phyloP scores from a whole-genome alignment of 768 basidiomycete species.

The Amanita inopinata region DNA sequence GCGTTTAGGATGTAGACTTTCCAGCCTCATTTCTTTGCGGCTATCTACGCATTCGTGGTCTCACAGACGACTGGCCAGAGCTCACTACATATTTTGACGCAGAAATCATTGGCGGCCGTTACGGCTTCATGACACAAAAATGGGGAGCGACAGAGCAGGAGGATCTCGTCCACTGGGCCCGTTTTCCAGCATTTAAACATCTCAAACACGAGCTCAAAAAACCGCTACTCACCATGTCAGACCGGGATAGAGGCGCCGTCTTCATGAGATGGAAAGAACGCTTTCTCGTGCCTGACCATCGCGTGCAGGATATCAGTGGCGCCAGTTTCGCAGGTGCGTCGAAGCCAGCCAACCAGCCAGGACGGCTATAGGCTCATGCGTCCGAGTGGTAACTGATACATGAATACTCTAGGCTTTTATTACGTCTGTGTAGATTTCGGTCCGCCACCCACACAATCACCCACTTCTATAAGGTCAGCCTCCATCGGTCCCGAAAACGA shows the following conservation, averaged over 20 bases:
- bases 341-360: too few species aligned
- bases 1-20: slow-evolving; percentile 77
- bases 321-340: slow-evolving; percentile 94
- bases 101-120: slow-evolving; percentile 84
- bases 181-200: slow-evolving; percentile 85
- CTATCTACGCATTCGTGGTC: slow-evolving; percentile 84
- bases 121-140: slow-evolving; percentile 85
- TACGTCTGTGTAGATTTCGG: slow-evolving; percentile 93
- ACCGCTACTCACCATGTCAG: slow-evolving; percentile 70
- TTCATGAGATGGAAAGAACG: slow-evolving; percentile 98
- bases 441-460: slow-evolving; percentile 32
- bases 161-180: slow-evolving; percentile 90
- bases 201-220: slow-evolving; percentile 71
- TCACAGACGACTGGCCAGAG: slow-evolving; percentile 93
- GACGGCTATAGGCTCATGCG: background rate
- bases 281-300: slow-evolving; percentile 92
- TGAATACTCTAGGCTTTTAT: slow-evolving; percentile 65
- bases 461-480: background rate
- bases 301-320: slow-evolving; percentile 88
- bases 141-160: slow-evolving; percentile 90
- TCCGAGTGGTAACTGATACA: slow-evolving; percentile 11
- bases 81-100: slow-evolving; percentile 96
- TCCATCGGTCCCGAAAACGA: slow-evolving; percentile 10
- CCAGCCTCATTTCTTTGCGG: slow-evolving; percentile 79
- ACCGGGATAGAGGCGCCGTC: slow-evolving; percentile 68